A percentile compares a stretch with the other conserved stretches of the same genome.
Conservation (phyloP, 1,139 yeast species). For the Meyerozyma carpophila region DNA sequence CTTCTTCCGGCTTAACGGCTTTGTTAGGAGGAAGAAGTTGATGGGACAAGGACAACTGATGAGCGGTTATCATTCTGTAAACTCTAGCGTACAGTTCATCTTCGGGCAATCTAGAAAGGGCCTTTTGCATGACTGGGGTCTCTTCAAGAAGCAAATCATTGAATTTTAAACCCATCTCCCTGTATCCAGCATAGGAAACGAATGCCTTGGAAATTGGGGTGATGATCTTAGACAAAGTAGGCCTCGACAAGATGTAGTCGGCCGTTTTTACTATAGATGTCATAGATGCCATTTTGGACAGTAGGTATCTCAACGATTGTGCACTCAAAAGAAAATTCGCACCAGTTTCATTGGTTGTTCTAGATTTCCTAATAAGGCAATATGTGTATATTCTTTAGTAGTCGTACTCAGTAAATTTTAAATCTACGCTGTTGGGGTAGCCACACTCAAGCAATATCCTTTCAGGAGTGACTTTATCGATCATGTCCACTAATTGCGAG, state of each 20-base stretch:
- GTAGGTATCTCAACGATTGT: neutral
- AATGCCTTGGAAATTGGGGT: slow-evolving; percentile 78
- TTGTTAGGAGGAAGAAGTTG: slow-evolving; percentile 79
- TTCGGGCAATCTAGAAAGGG: slow-evolving; percentile 80
- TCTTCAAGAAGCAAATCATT: slow-evolving; percentile 89
- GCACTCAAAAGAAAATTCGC: slow-evolving; percentile 7
- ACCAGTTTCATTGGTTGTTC: slow-evolving; percentile 16
- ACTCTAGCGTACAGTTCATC: slow-evolving; percentile 84
- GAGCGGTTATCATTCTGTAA: slow-evolving; percentile 87
- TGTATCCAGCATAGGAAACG: slow-evolving; percentile 78
- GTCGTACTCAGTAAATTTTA: slow-evolving; percentile 29
- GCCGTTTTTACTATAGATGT: slow-evolving; percentile 80
- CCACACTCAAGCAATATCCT: slow-evolving; percentile 56
- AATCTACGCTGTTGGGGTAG: slow-evolving; percentile 49
- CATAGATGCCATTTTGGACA: slow-evolving; percentile 55
- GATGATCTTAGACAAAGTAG: slow-evolving; percentile 67
- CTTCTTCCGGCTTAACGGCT: slow-evolving; percentile 78
- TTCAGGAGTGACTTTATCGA: slow-evolving; percentile 39
- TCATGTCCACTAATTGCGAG: slow-evolving; percentile 41
- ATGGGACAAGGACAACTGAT: slow-evolving; percentile 80
- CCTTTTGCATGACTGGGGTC: slow-evolving; percentile 80
- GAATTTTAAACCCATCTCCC: slow-evolving; percentile 85
- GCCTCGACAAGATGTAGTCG: slow-evolving; percentile 77
- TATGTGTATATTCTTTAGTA: slow-evolving; percentile 17
- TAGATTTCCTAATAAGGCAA: slow-evolving; percentile 21